Base-by-base conservation (phyloP, 2,329 filamentous ascomycete species). In the Fusarium mangiferae region DNA sequence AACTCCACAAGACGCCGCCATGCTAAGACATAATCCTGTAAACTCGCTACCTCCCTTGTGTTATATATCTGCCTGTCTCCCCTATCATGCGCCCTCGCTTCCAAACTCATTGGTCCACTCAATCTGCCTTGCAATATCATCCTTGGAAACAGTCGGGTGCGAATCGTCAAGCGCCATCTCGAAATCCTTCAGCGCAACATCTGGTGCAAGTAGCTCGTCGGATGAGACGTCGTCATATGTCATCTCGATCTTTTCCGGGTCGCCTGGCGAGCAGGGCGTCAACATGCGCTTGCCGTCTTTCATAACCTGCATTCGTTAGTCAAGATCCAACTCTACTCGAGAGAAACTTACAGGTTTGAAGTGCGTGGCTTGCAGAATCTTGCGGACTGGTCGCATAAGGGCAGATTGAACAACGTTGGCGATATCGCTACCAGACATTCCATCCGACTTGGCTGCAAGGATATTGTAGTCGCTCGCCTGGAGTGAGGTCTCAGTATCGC, bases 101-200 rank as follows among this genome's bases (percentile, higher is more conserved):
- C 96, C 96, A 84, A 98, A 98, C 84, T 98, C 95, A 78, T 92
- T 90, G 15, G 96, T 99, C 96, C 96, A 99, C 49, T 98, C 95
- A 52, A 93, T 88, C 82, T 96, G 98, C 79, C 90, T 89, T 75
- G 90, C 88, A 51, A 99, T 88, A 81, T 99, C 97, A 57, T 95
- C 94, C 57, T 90, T 88, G 59, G 94, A 96, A 60, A 99, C 96
- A 0, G 96, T 98, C 28, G 96, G 96, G 79, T 96, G 87, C 57
- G 94, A 94, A 52, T 92, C 91, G 80, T 94, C 95, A 79, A 99
- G 93, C 3, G 96, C 96, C 82, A 96, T 94, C 81, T 97, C 88
- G 80, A 99, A 98, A 82, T 99, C 96, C 82, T 97, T 97, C 65
- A 97, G 88, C 73, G 92, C 89, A 28, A 99, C 91, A 2, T 94